Evolutionary conservation across 768 basidiomycete genomes (phyloP).

Genomic region (Phaeotremella skinneri): DNA sequence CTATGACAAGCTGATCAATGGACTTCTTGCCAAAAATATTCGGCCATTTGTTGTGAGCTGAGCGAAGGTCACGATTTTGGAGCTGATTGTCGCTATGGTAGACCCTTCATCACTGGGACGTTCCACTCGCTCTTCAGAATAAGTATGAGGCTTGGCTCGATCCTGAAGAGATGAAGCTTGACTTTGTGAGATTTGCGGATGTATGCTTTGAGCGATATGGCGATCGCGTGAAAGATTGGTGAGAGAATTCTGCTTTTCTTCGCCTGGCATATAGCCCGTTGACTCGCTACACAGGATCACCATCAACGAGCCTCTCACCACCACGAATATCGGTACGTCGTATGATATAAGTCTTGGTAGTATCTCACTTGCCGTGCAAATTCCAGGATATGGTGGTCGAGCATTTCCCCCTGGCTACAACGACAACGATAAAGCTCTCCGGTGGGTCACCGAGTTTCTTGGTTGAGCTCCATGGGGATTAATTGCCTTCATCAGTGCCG

Average conservation of each 20-base stretch:
- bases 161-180: conserved; percentile 64
- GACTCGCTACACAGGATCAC: conserved; percentile 55
- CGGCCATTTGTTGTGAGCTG: conserved; percentile 51
- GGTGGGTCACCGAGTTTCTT: not conserved
- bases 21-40: conserved; percentile 63
- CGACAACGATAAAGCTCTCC: conserved; percentile 2
- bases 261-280: not conserved
- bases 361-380: not conserved
- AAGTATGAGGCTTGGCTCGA: conserved; percentile 74
- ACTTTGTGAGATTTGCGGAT: conserved; percentile 63
- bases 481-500: conserved; percentile 53
- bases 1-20: conserved; percentile 71
- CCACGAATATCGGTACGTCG: conserved; percentile 70
- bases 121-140: conserved; percentile 70
- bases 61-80: conserved; percentile 19
- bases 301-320: conserved; percentile 76
- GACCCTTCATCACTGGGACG: conserved; percentile 60
- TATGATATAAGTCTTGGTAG: conserved; percentile 22
- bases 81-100: not conserved
- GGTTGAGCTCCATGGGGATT: not conserved
- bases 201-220: conserved; percentile 73
- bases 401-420: not conserved
- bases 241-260: not conserved
- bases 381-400: not conserved
- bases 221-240: conserved; percentile 72